Evolutionary conservation across 139 green algal species (phyloP), one percentile per base, ranked within the genome.

Genomic region (Pleodorina starrii): DNA sequence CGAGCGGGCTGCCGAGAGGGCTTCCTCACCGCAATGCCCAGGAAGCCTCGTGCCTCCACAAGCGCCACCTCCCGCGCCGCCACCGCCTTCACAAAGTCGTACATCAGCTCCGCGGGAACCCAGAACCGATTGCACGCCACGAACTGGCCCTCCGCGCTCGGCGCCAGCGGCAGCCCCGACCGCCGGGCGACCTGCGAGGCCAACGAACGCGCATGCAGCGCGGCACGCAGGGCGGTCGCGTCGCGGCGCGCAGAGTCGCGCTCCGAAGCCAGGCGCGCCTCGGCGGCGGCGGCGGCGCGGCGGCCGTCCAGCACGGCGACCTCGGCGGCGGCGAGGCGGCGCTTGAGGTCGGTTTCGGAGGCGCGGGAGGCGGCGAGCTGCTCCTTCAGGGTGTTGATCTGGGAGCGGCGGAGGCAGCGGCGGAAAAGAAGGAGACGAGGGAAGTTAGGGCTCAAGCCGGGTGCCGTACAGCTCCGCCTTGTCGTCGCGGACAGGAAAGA

Each of bases 31-130:
- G 83, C 46, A 0, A 80, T 80, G 66, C 6, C 17, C 21, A 80
- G 83, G 66, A 81, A 81, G 12, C 83, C 68, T 5, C 27, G 10
- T 3, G 68, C 35, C 1, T 88, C 83, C 68, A 71, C 68, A 44
- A 88, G 83, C 66, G 68, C 44, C 66, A 80, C 43, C 66, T 87
- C 81, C n/a, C 81, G 42, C 16, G 81, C 63, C 81, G 81, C 63
- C 32, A 87, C 81, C 21, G 63, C 81, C 81, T 87, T 87, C 19
- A 87, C 25, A 44, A 87, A 87, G 43, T 87, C 81, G 21, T 69
- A 87, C 81, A 87, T 44, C 4, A 87, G 6, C 2, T 77, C 50
- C 6, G 81, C 14, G 5, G 63, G 81, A 60, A 87, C 81, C 29
- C 32, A 78, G 63, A 87, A 87, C 6, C 81, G 60, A 60, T 87